A percentile compares a stretch with the other conserved stretches of the same genome.
These are phyloP conservation scores for Pontederia crassipes DNA, from an alignment of 176 grass and related monocot species.

Conservation along the genomic window DNA sequence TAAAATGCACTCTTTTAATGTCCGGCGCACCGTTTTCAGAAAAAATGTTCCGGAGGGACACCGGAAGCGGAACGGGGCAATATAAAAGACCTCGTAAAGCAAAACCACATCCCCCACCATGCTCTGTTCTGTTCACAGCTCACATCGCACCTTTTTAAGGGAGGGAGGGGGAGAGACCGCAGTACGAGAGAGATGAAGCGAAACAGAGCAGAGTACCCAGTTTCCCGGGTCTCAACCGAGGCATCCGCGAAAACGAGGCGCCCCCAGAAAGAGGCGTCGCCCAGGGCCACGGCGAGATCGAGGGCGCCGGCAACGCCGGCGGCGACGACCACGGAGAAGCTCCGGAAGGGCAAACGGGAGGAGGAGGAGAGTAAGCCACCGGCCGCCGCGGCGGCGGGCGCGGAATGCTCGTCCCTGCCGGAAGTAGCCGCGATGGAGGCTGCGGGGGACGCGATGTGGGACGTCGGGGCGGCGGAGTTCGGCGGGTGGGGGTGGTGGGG, in stretches of 20 bases:
- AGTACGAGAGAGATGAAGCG: constrained; percentile 33
- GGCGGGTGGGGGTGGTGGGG: constrained; percentile 57
- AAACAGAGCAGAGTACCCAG: constrained; percentile 28
- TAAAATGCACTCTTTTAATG: too few species aligned
- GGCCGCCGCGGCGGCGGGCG: background rate
- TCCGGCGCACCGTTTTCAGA: too few species aligned
- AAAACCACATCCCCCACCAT: too few species aligned
- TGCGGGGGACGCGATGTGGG: background rate
- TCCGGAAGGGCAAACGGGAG: background rate
- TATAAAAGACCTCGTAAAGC: too few species aligned
- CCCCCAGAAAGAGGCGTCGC: constrained; percentile 16
- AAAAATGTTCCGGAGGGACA: too few species aligned
- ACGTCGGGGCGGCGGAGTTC: constrained; percentile 18
- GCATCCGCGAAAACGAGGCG: constrained; percentile 28
- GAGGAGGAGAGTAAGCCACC: background rate
- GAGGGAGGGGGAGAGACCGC: background rate
- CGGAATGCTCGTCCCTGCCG: background rate
- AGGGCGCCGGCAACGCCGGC: background rate
- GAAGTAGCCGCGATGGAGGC: too few species aligned
- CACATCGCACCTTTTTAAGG: background rate
- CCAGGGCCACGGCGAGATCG: background rate
- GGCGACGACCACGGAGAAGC: background rate
- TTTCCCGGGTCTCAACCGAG: constrained; percentile 1
- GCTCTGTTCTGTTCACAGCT: too few species aligned
- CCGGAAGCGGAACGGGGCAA: too few species aligned